Percentiles rank a stretch among this genome's conserved stretches.
phyloP scores from a whole-genome alignment of 2,329 filamentous ascomycete species.

The Fusarium caatingaense region DNA sequence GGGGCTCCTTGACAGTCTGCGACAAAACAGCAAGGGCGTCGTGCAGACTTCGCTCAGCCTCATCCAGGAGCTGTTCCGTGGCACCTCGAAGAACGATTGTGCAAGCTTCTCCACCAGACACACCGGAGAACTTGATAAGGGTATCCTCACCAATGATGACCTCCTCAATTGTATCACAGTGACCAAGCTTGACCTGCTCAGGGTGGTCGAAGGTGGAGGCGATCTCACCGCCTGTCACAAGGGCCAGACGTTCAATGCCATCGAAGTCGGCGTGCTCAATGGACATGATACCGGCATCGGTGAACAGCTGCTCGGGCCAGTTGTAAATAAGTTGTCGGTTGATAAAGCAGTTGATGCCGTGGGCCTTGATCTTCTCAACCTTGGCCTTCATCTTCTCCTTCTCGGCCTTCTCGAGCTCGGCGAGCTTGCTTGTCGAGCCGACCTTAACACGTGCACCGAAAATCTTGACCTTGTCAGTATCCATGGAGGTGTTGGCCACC shows the following conservation, averaged over 20 bases:
- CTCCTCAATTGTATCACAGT: slow-evolving; percentile 96
- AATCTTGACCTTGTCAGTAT: slow-evolving; percentile 99
- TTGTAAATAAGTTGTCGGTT: slow-evolving; percentile 99
- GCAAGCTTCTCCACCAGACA: slow-evolving; percentile 92
- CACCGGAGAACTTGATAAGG: slow-evolving; percentile 95
- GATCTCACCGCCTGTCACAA: slow-evolving; percentile 97
- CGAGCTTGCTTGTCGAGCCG: slow-evolving; percentile 92
- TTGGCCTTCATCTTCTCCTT: slow-evolving; percentile 99
- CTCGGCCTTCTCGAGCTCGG: slow-evolving; percentile 98
- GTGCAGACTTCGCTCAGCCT: slow-evolving; percentile 95
- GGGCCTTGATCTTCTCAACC: slow-evolving; percentile 98
- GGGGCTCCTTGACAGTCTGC: slow-evolving; percentile 93
- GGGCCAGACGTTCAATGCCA: slow-evolving; percentile 91
- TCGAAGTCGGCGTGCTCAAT: slow-evolving; percentile 99
- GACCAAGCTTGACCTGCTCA: slow-evolving; percentile 94
- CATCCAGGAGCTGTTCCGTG: slow-evolving; percentile 95
- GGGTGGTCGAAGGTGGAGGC: slow-evolving; percentile 98
- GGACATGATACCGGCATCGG: slow-evolving; percentile 96
- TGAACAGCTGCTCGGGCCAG: slow-evolving; percentile 99
- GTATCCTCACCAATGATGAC: slow-evolving; percentile 99
- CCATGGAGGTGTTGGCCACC: slow-evolving; percentile 98
- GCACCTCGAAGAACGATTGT: slow-evolving; percentile 96
- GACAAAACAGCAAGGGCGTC: slow-evolving; percentile 96
- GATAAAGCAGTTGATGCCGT: slow-evolving; percentile 99
- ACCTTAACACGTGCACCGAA: slow-evolving; percentile 98